These are phyloP conservation scores for Podospora appendiculata DNA, from an alignment of 495 filamentous ascomycete genomes.

Conservation along the genomic window DNA sequence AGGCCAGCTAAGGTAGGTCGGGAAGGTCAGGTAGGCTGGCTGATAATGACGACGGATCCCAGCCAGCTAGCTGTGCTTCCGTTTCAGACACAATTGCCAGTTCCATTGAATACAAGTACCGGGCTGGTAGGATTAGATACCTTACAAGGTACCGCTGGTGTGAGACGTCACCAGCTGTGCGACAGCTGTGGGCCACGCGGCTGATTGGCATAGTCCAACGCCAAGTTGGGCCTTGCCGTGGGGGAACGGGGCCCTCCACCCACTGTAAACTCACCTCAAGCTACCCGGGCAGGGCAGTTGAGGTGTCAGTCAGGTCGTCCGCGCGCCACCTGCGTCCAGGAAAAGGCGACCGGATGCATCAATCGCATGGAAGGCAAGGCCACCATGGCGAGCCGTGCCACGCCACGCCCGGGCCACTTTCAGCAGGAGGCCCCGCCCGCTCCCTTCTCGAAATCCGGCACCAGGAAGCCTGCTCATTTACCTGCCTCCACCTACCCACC, in stretches of 20 bases:
- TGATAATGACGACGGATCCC: slow-evolving; percentile 8
- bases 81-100: slow-evolving; percentile 2
- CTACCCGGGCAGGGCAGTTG: too few species aligned
- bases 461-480: slow-evolving; percentile 2
- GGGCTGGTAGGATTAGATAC: too few species aligned
- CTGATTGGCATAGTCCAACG: background rate
- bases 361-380: background rate
- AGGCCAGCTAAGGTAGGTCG: background rate
- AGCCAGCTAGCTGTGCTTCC: background rate
- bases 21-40: background rate
- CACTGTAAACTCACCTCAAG: too few species aligned
- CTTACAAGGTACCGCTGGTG: background rate
- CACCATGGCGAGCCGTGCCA: background rate
- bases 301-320: too few species aligned
- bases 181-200: background rate
- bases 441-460: slow-evolving; percentile 3
- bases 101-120: too few species aligned
- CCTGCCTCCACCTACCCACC: background rate
- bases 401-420: background rate
- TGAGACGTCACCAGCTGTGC: background rate
- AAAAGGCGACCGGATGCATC: too few species aligned
- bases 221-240: too few species aligned
- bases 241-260: too few species aligned
- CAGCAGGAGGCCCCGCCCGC: background rate
- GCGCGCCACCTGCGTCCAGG: too few species aligned